Evolutionary conservation across 2,329 filamentous ascomycete species (phyloP).

Genomic region (Colletotrichum trifolii): DNA sequence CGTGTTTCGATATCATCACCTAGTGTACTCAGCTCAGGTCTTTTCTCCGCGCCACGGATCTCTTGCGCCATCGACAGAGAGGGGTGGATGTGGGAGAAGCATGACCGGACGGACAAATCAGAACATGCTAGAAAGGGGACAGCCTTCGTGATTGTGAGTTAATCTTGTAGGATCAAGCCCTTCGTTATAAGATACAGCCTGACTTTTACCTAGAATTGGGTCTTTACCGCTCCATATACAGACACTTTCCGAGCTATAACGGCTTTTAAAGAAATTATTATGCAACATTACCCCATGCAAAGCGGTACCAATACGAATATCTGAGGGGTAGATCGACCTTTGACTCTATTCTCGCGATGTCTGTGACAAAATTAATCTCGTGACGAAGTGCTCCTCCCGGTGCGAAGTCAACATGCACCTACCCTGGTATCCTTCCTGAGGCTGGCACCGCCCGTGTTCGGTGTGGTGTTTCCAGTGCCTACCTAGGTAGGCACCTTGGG

Average conservation of each 20-base stretch:
- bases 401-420: slow-evolving; percentile 46
- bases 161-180: slow-evolving; percentile 58
- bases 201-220: too few relatives aligned
- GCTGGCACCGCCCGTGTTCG: too few relatives aligned
- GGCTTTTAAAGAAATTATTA: background rate
- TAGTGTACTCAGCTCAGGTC: background rate
- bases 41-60: slow-evolving; percentile 62
- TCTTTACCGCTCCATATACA: too few relatives aligned
- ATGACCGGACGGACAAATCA: slow-evolving; percentile 56
- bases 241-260: too few relatives aligned
- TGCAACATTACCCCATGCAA: slow-evolving; percentile 45
- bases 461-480: too few relatives aligned
- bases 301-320: slow-evolving; percentile 68
- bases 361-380: slow-evolving; percentile 65
- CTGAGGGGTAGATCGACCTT: slow-evolving; percentile 66
- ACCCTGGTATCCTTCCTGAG: too few relatives aligned
- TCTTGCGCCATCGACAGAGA: slow-evolving; percentile 60
- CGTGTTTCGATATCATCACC: background rate
- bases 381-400: slow-evolving; percentile 66
- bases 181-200: too few relatives aligned
- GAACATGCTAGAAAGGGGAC: slow-evolving; percentile 63
- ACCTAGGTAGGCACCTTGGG: too few relatives aligned
- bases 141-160: slow-evolving; percentile 67
- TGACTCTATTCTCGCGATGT: slow-evolving; percentile 61
- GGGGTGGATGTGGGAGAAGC: slow-evolving; percentile 63